Evolutionary conservation across 495 filamentous ascomycete genomes (phyloP), one percentile per base, ranked within the genome.

Genomic region (Viridothelium virens): DNA sequence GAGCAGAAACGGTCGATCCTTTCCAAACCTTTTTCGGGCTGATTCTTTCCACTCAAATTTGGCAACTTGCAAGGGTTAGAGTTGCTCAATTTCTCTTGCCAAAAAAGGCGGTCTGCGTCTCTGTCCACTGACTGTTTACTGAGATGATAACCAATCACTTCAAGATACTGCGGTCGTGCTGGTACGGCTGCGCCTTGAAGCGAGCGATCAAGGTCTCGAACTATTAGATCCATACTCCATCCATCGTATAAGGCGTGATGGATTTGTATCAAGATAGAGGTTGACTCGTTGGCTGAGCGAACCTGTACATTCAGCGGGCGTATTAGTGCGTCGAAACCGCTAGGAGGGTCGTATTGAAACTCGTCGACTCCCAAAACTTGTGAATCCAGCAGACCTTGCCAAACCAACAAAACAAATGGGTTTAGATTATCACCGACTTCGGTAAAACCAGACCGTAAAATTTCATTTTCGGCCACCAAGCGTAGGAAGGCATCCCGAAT

Each of bases 171-270:
- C 3, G 87, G 84, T 63, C 85, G 77, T 1, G 70, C 2, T 0
- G 61, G n/a, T 1, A 72, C 65, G 4, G 68, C 3, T 1, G 69
- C 41, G 11, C 74, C 74, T 36, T 50, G 68, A 63, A 79, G 72
- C 3, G 85, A 69, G 6, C 66, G 68, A 38, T 79, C 72, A 1
- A 95, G 78, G 70, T 93, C 89, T 2, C 79, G 76, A 31, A 91
- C 70, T 0, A 94, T 73, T 39, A 91, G 74, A 63, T 93, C 90
- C 71, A 89, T 81, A 4, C 88, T 90, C 91, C 91, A 95, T 5
- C 89, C 91, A 70, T 95, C 91, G 69, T 94, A 94, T 0, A 92
- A 72, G 0, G 87, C 84, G 75, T 95, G 91, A 67, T 93, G 88
- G 38, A 95, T 81, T 46, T 81, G 80, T 9, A 78, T 56, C 10